Evolutionary conservation across 2,329 filamentous ascomycete genomes (phyloP).

Genomic region (Emericellopsis cladophorae): DNA sequence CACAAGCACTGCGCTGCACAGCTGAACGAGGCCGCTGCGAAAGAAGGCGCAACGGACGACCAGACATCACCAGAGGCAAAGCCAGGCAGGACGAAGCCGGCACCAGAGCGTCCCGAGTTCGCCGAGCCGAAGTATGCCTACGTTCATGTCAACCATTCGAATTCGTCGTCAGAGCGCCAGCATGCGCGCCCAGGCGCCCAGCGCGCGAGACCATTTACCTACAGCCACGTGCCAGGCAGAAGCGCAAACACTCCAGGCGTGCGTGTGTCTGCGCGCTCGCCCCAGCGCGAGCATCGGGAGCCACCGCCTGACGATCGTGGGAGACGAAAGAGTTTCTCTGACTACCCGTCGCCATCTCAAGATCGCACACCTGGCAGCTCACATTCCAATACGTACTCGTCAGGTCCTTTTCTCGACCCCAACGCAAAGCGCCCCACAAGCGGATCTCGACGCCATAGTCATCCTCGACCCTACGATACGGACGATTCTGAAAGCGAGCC

Average conservation of each 20-base stretch:
- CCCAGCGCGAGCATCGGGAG: slow-evolving; percentile 20
- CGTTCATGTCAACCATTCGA: slow-evolving; percentile 9
- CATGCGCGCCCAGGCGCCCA: background rate
- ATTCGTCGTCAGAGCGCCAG: too few species aligned
- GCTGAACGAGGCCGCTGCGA: slow-evolving; percentile 47
- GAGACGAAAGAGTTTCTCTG: slow-evolving; percentile 37
- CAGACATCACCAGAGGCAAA: slow-evolving; percentile 10
- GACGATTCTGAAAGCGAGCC: slow-evolving; percentile 28
- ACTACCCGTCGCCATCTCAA: slow-evolving; percentile 27
- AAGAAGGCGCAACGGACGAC: background rate
- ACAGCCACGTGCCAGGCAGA: slow-evolving; percentile 23
- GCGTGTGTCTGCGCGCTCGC: slow-evolving; percentile 16
- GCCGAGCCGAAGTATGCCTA: slow-evolving; percentile 24
- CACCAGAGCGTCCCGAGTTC: slow-evolving; percentile 12
- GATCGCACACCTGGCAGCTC: slow-evolving; percentile 10
- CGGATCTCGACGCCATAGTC: slow-evolving; percentile 32
- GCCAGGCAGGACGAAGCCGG: slow-evolving; percentile 8
- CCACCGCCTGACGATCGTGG: slow-evolving; percentile 16
- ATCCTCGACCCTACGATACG: slow-evolving; percentile 29
- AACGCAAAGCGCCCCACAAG: slow-evolving; percentile 13
- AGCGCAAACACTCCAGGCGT: slow-evolving; percentile 9
- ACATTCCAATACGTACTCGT: slow-evolving; percentile 10
- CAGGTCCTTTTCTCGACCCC: slow-evolving; percentile 20
- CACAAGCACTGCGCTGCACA: slow-evolving; percentile 65
- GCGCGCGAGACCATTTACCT: slow-evolving; percentile 17